A percentile compares a stretch with the other conserved stretches of the same genome.
Conservation (phyloP, 257 asterid genomes). For the Rauvolfia tetraphylla region DNA sequence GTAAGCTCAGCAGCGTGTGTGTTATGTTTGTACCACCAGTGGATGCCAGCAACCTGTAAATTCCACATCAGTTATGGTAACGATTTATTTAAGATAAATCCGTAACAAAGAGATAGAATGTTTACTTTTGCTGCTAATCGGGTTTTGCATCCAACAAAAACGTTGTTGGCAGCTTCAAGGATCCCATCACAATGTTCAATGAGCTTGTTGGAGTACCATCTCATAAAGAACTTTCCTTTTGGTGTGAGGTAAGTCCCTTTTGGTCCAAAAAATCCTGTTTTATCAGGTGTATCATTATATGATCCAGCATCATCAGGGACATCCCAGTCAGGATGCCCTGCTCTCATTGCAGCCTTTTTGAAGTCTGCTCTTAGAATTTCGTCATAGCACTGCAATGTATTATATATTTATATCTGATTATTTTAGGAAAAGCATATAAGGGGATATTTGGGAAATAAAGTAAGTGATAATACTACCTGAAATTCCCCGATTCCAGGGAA, state of each 20-base stretch:
- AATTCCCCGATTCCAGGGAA: constrained; percentile 84
- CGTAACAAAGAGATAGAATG: too few species aligned
- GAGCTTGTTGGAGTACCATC: constrained; percentile 37
- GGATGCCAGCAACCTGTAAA: constrained; percentile 38
- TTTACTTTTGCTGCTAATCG: constrained; percentile 32
- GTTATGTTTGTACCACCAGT: constrained; percentile 33
- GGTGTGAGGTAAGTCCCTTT: constrained; percentile 27
- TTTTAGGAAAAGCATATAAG: too few species aligned
- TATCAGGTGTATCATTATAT: constrained; percentile 26
- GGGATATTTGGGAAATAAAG: too few species aligned
- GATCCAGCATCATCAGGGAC: constrained; percentile 40
- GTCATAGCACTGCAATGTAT: constrained; percentile 34
- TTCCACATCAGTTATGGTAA: too few species aligned
- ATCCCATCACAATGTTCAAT: constrained; percentile 35
- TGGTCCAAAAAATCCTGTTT: constrained; percentile 29
- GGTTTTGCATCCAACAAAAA: constrained; percentile 31
- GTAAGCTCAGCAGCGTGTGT: constrained; percentile 39
- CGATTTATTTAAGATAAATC: too few species aligned
- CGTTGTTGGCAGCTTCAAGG: constrained; percentile 37
- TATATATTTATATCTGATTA: too few species aligned
- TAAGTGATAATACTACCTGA: too few species aligned
- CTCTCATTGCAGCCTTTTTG: constrained; percentile 22
- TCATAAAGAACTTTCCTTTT: constrained; percentile 36
- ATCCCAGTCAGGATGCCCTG: constrained; percentile 37
- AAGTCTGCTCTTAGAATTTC: constrained; percentile 27